phyloP scores from a whole-genome alignment of 2,329 filamentous ascomycete genomes.

The Clarireedia monteithiana region DNA sequence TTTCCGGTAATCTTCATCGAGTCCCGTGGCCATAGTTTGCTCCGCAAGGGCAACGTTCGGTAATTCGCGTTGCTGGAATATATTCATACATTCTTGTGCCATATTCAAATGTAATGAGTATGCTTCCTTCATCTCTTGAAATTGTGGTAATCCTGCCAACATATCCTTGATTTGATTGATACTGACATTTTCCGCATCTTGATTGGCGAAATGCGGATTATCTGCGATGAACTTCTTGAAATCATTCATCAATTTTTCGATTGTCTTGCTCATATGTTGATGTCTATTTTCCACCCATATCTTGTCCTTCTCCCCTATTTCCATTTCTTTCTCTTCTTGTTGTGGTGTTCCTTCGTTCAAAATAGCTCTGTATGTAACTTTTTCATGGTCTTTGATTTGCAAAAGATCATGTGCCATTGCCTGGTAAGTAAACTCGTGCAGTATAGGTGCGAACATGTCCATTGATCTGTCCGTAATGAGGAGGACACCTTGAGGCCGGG shows the following conservation, averaged over 20 bases:
- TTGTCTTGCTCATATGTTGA: constrained; percentile 95
- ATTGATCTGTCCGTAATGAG: constrained; percentile 88
- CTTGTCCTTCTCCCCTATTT: constrained; percentile 82
- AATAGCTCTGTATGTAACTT: constrained; percentile 73
- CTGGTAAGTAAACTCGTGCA: constrained; percentile 98
- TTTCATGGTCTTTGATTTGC: constrained; percentile 80
- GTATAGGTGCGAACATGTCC: constrained; percentile 77
- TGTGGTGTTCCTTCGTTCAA: constrained; percentile 66
- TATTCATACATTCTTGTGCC: constrained; percentile 95
- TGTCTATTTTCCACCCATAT: constrained; percentile 96
- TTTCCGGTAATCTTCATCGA: constrained; percentile 88
- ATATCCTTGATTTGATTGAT: constrained; percentile 94
- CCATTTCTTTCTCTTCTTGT: constrained; percentile 80
- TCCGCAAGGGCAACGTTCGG: constrained; percentile 82
- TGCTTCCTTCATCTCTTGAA: constrained; percentile 89
- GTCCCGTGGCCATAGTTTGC: constrained; percentile 82
- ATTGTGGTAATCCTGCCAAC: constrained; percentile 89
- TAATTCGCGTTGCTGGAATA: constrained; percentile 78
- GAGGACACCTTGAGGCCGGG: constrained; percentile 72
- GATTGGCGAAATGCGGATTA: constrained; percentile 85
- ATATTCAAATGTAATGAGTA: constrained; percentile 93
- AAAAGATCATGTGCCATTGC: constrained; percentile 95
- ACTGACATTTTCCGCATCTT: constrained; percentile 59
- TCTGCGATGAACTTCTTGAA: constrained; percentile 87
- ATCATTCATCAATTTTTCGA: constrained; percentile 85